These are phyloP conservation scores for Camelina laxa DNA, from an alignment of 345 rosid species.

Conservation along the genomic window DNA sequence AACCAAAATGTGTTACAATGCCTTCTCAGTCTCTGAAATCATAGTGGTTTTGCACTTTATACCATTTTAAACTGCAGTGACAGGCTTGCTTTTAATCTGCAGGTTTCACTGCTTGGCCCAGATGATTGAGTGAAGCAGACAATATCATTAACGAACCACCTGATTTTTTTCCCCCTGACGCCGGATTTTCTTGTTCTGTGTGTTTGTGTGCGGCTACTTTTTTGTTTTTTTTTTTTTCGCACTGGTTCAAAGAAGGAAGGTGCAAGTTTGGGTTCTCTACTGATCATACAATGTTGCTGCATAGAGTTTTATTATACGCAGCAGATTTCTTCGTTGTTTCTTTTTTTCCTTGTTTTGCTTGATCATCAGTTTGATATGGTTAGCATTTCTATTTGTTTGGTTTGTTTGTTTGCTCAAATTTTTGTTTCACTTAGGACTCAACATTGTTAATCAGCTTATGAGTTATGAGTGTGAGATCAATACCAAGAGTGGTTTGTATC, in stretches of 20 bases:
- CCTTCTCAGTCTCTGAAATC: not conserved
- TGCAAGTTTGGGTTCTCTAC: constrained; percentile 37
- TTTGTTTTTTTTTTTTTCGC: constrained; percentile 5
- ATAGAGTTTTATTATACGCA: constrained; percentile 43
- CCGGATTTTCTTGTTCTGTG: constrained; percentile 37
- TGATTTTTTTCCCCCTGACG: constrained; percentile 22
- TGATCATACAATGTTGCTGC: constrained; percentile 42
- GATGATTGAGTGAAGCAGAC: constrained; percentile 53
- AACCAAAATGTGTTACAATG: not conserved
- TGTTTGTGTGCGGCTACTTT: constrained; percentile 34
- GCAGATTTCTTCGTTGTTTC: constrained; percentile 30
- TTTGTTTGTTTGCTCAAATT: constrained; percentile 29
- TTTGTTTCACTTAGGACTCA: constrained; percentile 18
- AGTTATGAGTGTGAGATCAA: constrained; percentile 32
- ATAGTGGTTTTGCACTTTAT: not conserved
- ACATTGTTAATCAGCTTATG: constrained; percentile 39
- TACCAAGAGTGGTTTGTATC: constrained; percentile 32
- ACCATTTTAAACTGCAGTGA: not conserved
- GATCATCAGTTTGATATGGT: constrained; percentile 27
- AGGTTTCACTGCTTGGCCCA: constrained; percentile 87
- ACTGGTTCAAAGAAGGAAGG: constrained; percentile 39
- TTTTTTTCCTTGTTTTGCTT: constrained; percentile 6
- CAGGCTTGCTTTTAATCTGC: constrained; percentile 39
- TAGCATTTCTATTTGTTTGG: constrained; percentile 33
- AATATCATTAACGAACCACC: constrained; percentile 34